Evolutionary conservation across 306 rosid species (phyloP).

Genomic region (Vigna angularis): DNA sequence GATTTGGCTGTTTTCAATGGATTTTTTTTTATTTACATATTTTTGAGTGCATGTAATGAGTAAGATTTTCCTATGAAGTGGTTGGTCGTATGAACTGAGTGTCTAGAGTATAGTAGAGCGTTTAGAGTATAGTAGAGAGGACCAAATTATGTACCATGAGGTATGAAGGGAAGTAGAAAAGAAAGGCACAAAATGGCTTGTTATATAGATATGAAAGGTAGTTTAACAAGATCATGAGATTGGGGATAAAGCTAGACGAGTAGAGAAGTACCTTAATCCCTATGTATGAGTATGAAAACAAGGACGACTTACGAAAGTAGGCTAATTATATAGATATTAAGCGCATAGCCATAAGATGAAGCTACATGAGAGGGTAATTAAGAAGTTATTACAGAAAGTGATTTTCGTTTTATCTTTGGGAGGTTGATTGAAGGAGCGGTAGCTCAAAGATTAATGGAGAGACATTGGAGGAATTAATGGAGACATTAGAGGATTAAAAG

Average conservation of each 20-base stretch:
- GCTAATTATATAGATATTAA: not conserved
- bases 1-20: conserved; percentile 2
- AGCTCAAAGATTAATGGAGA: not conserved
- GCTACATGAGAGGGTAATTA: not conserved
- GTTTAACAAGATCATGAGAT: not conserved
- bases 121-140: not conserved
- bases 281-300: not conserved
- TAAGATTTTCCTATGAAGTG: conserved; percentile 3
- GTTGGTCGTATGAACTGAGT: not conserved
- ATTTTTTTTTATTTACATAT: not conserved
- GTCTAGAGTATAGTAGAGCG: not conserved
- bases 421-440: not conserved
- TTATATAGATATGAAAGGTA: not conserved
- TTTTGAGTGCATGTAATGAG: not conserved
- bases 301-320: not conserved
- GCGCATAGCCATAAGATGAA: not conserved
- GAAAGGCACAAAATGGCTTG: not conserved
- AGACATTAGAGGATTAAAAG: not conserved
- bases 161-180: not conserved
- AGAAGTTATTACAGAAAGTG: not conserved
- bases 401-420: not conserved
- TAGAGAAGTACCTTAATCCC: not conserved
- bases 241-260: not conserved
- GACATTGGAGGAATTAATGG: not conserved
- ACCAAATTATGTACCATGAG: not conserved